phyloP scores from a whole-genome alignment of 208 protist species.

The Strigomonas culicis region DNA sequence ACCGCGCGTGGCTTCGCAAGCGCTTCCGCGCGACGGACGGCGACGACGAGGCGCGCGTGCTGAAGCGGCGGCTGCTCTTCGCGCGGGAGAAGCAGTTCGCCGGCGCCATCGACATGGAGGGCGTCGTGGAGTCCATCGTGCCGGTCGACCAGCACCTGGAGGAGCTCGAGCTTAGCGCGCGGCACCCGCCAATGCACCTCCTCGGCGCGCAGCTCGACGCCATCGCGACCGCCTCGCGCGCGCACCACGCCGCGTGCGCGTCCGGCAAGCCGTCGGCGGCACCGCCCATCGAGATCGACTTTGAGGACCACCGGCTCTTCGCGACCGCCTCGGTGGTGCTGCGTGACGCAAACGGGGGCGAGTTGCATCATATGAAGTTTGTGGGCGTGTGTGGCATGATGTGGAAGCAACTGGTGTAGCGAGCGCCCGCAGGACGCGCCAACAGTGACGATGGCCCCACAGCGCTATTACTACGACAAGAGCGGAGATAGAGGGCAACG shows the following conservation, averaged over 20 bases:
- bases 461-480: no score
- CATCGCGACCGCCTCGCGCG: background rate
- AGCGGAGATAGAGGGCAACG: no score
- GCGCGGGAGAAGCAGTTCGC: constrained; percentile 34
- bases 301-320: constrained; percentile 43
- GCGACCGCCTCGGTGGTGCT: constrained; percentile 39
- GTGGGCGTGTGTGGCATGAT: constrained; percentile 64
- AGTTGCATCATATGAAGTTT: constrained; percentile 35
- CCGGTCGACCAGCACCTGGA: constrained; percentile 20
- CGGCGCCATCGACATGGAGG: constrained; percentile 22
- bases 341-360: constrained; percentile 16
- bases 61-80: constrained; percentile 46
- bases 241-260: no score
- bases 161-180: constrained; percentile 23
- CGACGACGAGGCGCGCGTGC: constrained; percentile 41
- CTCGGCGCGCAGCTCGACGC: constrained; percentile 40
- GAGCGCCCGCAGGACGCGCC: no score
- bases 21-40: background rate
- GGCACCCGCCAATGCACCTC: constrained; percentile 55
- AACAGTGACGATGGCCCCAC: no score
- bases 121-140: constrained; percentile 32
- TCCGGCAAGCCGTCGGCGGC: background rate
- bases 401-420: no score
- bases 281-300: constrained; percentile 37
- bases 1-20: constrained; percentile 21